Percentiles rank a stretch among this genome's conserved stretches.
These are phyloP conservation scores for Cyclocybe aegerita DNA, from an alignment of 768 basidiomycete genomes.

Conservation along the genomic window DNA sequence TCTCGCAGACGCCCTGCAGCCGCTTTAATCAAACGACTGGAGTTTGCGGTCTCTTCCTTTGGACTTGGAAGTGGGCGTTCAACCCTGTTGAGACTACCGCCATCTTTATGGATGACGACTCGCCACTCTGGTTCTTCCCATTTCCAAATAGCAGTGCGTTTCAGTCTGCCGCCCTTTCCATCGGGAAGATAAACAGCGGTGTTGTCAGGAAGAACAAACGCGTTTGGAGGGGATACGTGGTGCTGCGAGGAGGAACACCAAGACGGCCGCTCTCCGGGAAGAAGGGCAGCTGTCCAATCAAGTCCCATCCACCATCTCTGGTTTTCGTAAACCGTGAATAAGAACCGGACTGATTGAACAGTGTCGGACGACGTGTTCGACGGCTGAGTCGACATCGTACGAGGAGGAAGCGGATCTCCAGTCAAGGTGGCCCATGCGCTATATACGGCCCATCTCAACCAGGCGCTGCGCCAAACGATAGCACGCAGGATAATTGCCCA, in stretches of 20 bases:
- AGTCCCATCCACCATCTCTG: conserved; percentile 98
- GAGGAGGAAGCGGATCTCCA: conserved; percentile 51
- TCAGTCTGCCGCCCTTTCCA: conserved; percentile 48
- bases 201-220: conserved; percentile 65
- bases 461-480: conserved; percentile 62
- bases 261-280: conserved; percentile 86
- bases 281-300: conserved; percentile 92
- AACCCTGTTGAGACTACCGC: conserved; percentile 48
- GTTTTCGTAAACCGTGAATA: conserved; percentile 91
- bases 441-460: conserved; percentile 65
- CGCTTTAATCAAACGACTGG: conserved; percentile 51
- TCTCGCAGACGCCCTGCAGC: conserved; percentile 47
- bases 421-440: conserved; percentile 49
- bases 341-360: conserved; percentile 62
- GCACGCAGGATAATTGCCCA: conserved; percentile 59
- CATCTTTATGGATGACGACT: conserved; percentile 64
- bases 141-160: conserved; percentile 77
- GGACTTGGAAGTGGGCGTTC: conserved; percentile 58
- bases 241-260: conserved; percentile 68
- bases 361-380: conserved; percentile 28
- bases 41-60: conserved; percentile 43
- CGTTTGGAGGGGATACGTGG: conserved; percentile 68
- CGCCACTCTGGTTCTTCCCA: conserved; percentile 95
- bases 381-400: conserved; percentile 32
- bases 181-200: conserved; percentile 56